Evolutionary conservation across 1,139 yeast genomes (phyloP), one percentile per base, ranked within the genome.

Genomic region (Taphrina pruni): DNA sequence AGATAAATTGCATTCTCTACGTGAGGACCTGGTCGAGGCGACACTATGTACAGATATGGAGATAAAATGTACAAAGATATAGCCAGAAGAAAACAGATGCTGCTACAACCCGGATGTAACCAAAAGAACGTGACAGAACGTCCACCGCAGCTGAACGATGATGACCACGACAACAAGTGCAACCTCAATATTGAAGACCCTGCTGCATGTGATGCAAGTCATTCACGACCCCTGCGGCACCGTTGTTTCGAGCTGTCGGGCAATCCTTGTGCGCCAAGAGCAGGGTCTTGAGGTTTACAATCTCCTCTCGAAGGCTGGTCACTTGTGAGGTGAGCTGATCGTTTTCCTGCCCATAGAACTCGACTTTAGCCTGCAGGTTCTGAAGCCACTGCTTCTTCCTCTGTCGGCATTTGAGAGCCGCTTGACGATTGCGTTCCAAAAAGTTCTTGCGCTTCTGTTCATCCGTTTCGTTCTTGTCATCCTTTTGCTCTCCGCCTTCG

Each of bases 391-490:
- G 93, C 80, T 95, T 94, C 83, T 94, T 95, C 68, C 97, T 85
- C 78, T 90, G 96, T 70, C 99, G 86, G 81, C 98, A 95, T 78
- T 92, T 93, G 51, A 95, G 87, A 0, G 99, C 99, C 0, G 99
- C 99, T 41, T 65, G 69, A 72, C 99, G 84, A 78, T 94, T 94
- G 72, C 98, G 83, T 77, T 94, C 99, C 73, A 94, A 80, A 75
- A 94, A 94, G 73, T 84, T 88, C 77, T 87, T 87, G 43, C 98
- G 85, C 76, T 89, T 91, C 60, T 89, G 94, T 62, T 85, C 90
- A 58, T 86, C 88, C 0, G 83, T 77, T 72, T 77, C 72, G 45
- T 73, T 74, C 36, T 69, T 69, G 32, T 56, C 73, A 17, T 70
- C 73, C 26, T 67, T 69, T 17, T 46, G 58, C 8, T 52, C 55